These are phyloP conservation scores for Grosmannia serpens DNA, from an alignment of 2,329 filamentous ascomycete species.

Conservation along the genomic window DNA sequence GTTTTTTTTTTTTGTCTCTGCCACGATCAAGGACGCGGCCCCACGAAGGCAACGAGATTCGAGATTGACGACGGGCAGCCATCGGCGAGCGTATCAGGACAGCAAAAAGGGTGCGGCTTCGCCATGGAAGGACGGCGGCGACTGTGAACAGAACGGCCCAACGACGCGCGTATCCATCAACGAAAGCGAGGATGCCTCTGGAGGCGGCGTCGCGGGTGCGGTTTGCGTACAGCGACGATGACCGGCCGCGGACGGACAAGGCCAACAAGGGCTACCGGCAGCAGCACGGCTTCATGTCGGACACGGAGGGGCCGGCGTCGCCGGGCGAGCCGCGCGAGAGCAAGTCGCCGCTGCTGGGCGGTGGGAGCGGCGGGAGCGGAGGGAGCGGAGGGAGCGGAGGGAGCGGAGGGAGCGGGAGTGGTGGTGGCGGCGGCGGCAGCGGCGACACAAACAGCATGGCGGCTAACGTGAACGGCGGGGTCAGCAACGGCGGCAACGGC, in stretches of 20 bases:
- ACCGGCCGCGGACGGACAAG: conserved; percentile 29
- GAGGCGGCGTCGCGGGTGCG: conserved; percentile 42
- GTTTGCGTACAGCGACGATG: conserved; percentile 40
- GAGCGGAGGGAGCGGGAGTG: conserved; percentile 6
- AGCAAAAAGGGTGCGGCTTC: neutral
- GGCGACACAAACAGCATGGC: conserved; percentile 11
- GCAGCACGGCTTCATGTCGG: conserved; percentile 24
- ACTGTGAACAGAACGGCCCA: neutral
- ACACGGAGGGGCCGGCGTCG: conserved; percentile 34
- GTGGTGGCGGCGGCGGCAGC: conserved; percentile 5
- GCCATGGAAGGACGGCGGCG: neutral
- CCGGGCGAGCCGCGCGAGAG: conserved; percentile 3
- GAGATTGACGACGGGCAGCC: too few species aligned
- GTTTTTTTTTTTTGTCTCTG: neutral
- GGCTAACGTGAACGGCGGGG: neutral
- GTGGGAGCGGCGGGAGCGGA: conserved; percentile 10
- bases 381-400: conserved; percentile 13
- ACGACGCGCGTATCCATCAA: neutral
- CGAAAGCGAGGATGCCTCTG: conserved; percentile 20
- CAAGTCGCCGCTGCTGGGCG: neutral
- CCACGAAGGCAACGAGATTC: neutral
- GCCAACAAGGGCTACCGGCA: conserved; percentile 28
- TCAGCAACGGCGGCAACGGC: conserved; percentile 10
- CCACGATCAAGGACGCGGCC: neutral
- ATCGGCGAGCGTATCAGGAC: too few species aligned